Evolutionary conservation across 306 rosid species (phyloP), one percentile per base, ranked within the genome.

Genomic region (Amphicarpaea edgeworthii): DNA sequence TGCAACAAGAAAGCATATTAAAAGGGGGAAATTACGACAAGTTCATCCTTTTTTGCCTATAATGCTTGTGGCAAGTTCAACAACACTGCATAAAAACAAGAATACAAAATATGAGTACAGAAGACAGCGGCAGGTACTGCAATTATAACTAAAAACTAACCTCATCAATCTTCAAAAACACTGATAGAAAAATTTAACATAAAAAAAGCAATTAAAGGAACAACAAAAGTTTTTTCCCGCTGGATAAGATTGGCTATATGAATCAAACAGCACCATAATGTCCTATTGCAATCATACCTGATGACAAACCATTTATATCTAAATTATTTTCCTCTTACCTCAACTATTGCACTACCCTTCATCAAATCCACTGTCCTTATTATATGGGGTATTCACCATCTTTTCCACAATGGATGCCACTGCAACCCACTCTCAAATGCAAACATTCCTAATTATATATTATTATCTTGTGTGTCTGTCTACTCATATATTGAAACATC

Each of bases 81-180:
- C 68, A 43, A 0, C 43, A 40, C 88, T 85, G 81, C 83, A 68
- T 62, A n/a, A 46, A 49, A 67, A 43, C 5, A 14, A 60, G 17
- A 68, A 57, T 30, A 43, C 45, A 73, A 57, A 57, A 63, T 28
- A 28, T 34, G 50, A 76, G 54, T 32, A 47, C 68, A 51, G 7
- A 73, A 45, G n/a, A 47, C 43, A 23, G 16, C 37, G 14, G 43
- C 57, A 54, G 2, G 19, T 0, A 45, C 28, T 6, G 23, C 34
- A 17, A 67, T 60, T 49, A 74, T 19, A 45, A 62, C 26, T 43
- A 15, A 11, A 45, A 28, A 45, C 10, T 8, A 21, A 72, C 21
- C 17, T 46, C 57, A n/a, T 12, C 41, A 46, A 60, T 57, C 53
- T 58, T 40, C 21, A 10, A 38, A 70, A 62, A 68, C 26, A 26